phyloP scores from a whole-genome alignment of 2,329 filamentous ascomycete species.

The Pseudocercospora fuligena region DNA sequence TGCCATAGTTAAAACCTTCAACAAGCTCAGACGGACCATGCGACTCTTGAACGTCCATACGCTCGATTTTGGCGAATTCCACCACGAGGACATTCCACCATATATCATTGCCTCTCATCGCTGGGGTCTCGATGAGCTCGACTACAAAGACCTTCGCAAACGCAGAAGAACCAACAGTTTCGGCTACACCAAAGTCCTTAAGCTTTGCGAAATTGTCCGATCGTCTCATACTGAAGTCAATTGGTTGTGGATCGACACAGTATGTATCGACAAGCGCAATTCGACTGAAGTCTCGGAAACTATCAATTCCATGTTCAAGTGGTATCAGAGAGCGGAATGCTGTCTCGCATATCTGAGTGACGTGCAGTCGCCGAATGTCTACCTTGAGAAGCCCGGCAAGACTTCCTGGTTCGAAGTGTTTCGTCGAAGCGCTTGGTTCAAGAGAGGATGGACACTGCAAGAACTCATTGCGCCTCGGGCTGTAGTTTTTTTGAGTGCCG shows the following conservation, averaged over 20 bases:
- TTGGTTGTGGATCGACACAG: slow-evolving; percentile 32
- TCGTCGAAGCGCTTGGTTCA: slow-evolving; percentile 29
- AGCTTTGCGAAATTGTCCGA: slow-evolving; percentile 10
- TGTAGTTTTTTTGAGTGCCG: slow-evolving; percentile 24
- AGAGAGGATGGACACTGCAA: slow-evolving; percentile 25
- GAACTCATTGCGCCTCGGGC: slow-evolving; percentile 23
- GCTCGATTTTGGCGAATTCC: slow-evolving; percentile 13
- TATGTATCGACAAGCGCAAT: slow-evolving; percentile 28
- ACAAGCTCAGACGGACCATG: background rate
- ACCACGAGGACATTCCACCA: slow-evolving; percentile 2
- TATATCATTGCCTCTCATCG: slow-evolving; percentile 26
- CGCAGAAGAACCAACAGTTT: background rate
- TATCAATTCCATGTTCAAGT: slow-evolving; percentile 31
- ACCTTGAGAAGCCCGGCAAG: background rate
- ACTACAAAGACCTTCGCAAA: slow-evolving; percentile 17
- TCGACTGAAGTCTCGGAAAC: slow-evolving; percentile 21
- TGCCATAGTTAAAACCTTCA: too few relatives aligned
- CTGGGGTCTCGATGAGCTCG: slow-evolving; percentile 13
- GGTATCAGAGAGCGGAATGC: slow-evolving; percentile 20
- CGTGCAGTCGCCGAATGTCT: background rate
- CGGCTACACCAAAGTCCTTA: slow-evolving; percentile 20
- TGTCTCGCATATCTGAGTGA: slow-evolving; percentile 28
- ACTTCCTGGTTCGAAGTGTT: slow-evolving; percentile 2
- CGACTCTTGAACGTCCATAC: slow-evolving; percentile 20
- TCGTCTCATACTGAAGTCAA: slow-evolving; percentile 1